Base-by-base conservation (phyloP, 345 rosid species). In the Corymbia maculata region DNA sequence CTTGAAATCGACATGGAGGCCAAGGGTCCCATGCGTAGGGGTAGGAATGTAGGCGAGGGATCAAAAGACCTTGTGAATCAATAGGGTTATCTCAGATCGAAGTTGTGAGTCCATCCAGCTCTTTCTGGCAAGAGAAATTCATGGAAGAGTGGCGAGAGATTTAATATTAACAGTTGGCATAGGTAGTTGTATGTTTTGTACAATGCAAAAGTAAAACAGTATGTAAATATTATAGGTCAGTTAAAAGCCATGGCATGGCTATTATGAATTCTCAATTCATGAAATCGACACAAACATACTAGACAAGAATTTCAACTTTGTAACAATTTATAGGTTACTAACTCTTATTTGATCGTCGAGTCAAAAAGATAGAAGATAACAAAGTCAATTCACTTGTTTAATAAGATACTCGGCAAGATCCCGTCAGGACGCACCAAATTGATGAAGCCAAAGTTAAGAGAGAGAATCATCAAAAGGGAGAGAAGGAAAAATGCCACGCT, bases 41-140 rank as follows among this genome's bases (percentile, higher is more conserved):
- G 94, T 13, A 87, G 87, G 6, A 93, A 92, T 79, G 93, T 93
- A 92, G 91, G 24, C n/a, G 93, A 90, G 36, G 94, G 93, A 61
- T 61, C 15, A 0, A 26, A 26, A 61, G 30, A 11, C 24, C 92
- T 95, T 1, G 7, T 11, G 32, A 61, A 26, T 61, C 32, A 28
- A 61, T 61, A 7, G 28, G 0, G 12, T 61, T 59, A 26, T 11
- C 66, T 59, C 3, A 4, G 3, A 59, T 59, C 6, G 7, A 61
- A 61, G 4, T 4, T 14, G 16, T 61, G 68, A 61, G 15, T 61
- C 15, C 15, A 1, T 26, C 68, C 4, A 26, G 8, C 68, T 26
- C 42, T 36, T 36, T 36, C 42, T 4, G 4, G 42, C 42, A 36
- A 36, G 42, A 36, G 42, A 36, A 36, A 36, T 36, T 36, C 4